These are phyloP conservation scores for Dalbergia oliveri DNA, from an alignment of 306 rosid species.

Conservation along the genomic window DNA sequence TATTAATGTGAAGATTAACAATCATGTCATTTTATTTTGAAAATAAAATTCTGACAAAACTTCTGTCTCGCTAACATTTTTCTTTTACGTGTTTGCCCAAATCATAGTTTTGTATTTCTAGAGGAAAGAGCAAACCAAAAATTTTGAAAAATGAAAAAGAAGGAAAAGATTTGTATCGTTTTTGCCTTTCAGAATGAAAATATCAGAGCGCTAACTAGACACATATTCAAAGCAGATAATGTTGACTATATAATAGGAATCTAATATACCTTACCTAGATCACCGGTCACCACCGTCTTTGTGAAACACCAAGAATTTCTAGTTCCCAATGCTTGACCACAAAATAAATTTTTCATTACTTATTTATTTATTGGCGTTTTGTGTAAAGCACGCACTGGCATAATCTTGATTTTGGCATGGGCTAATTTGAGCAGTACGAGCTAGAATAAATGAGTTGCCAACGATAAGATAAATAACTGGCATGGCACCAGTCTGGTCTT, in stretches of 20 bases:
- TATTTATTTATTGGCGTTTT: too few species aligned
- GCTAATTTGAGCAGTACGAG: background rate
- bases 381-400: too few species aligned
- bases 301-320: slow-evolving; percentile 27
- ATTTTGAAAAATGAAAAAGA: background rate
- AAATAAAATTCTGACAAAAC: too few species aligned
- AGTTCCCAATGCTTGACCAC: slow-evolving; percentile 35
- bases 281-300: slow-evolving; percentile 2
- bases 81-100: too few species aligned
- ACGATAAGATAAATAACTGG: background rate
- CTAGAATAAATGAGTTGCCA: background rate
- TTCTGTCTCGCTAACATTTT: too few species aligned
- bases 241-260: slow-evolving; percentile 5
- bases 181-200: background rate
- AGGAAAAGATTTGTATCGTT: slow-evolving; percentile 6
- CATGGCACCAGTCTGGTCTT: background rate
- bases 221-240: slow-evolving; percentile 23
- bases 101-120: too few species aligned
- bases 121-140: background rate
- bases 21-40: too few species aligned
- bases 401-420: background rate
- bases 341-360: background rate
- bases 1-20: too few species aligned
- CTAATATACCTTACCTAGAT: too few species aligned
- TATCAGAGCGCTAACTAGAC: background rate